These are phyloP conservation scores for Ceratobasidium sp. DNA, from an alignment of 1,284 basidiomycete genomes.

Conservation along the genomic window DNA sequence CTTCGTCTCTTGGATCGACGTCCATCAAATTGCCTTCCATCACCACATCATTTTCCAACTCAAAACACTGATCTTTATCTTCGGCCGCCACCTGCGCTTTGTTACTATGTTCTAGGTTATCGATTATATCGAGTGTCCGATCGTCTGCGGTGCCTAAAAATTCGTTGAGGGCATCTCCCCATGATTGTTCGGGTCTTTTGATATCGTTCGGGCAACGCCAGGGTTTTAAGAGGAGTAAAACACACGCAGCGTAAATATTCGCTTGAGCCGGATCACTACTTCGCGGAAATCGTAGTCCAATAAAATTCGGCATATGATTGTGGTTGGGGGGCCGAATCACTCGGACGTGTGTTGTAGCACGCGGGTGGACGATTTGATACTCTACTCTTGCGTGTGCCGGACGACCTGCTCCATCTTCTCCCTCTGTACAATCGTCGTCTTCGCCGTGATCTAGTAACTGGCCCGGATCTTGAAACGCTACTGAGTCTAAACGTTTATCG, in stretches of 20 bases:
- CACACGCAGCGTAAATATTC: conserved; percentile 4
- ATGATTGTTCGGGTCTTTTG: conserved; percentile 10
- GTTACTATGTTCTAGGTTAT: conserved; percentile 10
- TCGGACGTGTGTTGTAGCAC: neutral
- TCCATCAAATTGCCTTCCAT: neutral
- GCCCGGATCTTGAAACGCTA: no score
- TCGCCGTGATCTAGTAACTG: no score
- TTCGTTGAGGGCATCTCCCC: conserved; percentile 19
- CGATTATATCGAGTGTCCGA: neutral
- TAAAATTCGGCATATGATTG: conserved; percentile 27
- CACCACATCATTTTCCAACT: neutral
- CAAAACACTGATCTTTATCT: neutral
- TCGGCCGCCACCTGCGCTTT: conserved; percentile 10
- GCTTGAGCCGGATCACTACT: conserved; percentile 17
- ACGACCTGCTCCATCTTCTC: neutral
- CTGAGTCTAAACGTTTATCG: no score
- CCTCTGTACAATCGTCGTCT: no score
- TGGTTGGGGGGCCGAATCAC: conserved; percentile 6
- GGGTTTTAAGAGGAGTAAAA: conserved; percentile 31
- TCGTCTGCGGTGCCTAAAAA: conserved; percentile 3
- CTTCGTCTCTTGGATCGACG: no score
- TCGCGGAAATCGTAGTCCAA: conserved; percentile 24
- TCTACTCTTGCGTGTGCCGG: neutral
- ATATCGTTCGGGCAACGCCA: conserved; percentile 11
- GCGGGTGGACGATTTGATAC: neutral